A percentile compares a stretch with the other conserved stretches of the same genome.
These are phyloP conservation scores for Trichoderma sp. DNA, from an alignment of 2,329 filamentous ascomycete genomes.

Conservation along the genomic window DNA sequence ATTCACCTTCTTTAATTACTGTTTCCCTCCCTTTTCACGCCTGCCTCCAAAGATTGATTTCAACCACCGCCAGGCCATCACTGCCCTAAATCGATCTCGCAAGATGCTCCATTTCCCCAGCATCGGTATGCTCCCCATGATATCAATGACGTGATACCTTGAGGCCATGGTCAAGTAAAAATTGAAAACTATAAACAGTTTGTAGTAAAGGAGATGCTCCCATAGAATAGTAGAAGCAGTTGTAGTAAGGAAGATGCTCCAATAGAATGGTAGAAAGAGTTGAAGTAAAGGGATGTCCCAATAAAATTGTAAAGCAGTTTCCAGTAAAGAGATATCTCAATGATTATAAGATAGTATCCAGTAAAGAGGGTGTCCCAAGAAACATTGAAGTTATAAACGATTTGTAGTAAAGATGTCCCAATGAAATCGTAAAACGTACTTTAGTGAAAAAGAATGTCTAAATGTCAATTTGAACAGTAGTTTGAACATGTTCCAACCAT, in stretches of 20 bases:
- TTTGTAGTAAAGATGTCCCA: too few relatives aligned
- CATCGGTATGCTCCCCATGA: not conserved
- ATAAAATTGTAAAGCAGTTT: not conserved
- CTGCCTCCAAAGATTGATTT: not conserved
- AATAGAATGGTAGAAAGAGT: too few relatives aligned
- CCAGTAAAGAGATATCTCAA: not conserved
- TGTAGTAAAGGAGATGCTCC: too few relatives aligned
- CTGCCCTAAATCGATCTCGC: not conserved
- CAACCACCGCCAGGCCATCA: not conserved
- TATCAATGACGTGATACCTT: slow-evolving; percentile 10
- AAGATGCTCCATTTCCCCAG: not conserved
- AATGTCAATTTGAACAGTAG: too few relatives aligned
- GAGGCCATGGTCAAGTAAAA: slow-evolving; percentile 3
- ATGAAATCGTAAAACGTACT: too few relatives aligned
- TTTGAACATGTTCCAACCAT: too few relatives aligned
- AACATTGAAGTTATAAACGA: too few relatives aligned
- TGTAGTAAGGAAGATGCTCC: too few relatives aligned
- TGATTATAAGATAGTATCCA: not conserved
- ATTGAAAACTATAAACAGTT: not conserved
- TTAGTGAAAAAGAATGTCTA: too few relatives aligned
- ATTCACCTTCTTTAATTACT: not conserved
- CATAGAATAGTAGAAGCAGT: too few relatives aligned
- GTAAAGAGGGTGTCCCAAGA: too few relatives aligned
- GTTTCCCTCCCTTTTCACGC: not conserved
- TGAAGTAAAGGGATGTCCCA: too few relatives aligned